Evolutionary conservation across 1,284 basidiomycete species (phyloP).

Genomic region (Spongiforma sp.): DNA sequence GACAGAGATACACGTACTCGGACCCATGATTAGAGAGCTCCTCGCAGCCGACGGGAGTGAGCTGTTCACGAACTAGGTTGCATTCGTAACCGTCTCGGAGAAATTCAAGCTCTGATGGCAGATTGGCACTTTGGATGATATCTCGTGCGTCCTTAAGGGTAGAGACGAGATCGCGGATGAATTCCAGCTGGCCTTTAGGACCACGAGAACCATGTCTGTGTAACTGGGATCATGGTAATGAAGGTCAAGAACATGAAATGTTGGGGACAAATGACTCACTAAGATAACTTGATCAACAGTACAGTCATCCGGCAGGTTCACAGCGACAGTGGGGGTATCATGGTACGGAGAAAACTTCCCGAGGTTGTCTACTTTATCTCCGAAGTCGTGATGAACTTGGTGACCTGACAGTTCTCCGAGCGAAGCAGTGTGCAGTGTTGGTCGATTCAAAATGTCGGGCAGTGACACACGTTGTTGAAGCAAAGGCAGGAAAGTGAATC

Average conservation of each 20-base stretch:
- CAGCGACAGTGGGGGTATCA: conserved; percentile 38
- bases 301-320: conserved; percentile 47
- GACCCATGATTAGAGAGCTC: conserved; percentile 53
- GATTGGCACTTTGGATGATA: conserved; percentile 34
- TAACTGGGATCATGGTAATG: conserved; percentile 31
- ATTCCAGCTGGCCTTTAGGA: conserved; percentile 39
- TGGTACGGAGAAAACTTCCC: conserved; percentile 47
- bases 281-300: conserved; percentile 49
- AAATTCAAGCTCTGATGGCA: conserved; percentile 44
- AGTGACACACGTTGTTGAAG: too few species aligned
- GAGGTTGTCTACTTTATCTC: too few species aligned
- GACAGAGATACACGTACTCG: conserved; percentile 28
- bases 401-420: too few species aligned
- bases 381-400: too few species aligned
- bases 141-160: conserved; percentile 40
- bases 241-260: background rate
- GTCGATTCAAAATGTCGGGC: too few species aligned
- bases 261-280: conserved; percentile 28
- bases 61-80: conserved; percentile 44
- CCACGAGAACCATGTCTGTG: conserved; percentile 50
- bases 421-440: too few species aligned
- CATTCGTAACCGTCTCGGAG: conserved; percentile 47
- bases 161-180: conserved; percentile 41
- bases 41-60: conserved; percentile 46
- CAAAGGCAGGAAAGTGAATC: too few species aligned